phyloP scores from a whole-genome alignment of 2,329 filamentous ascomycete species.

The Pseudogymnoascus sp. region DNA sequence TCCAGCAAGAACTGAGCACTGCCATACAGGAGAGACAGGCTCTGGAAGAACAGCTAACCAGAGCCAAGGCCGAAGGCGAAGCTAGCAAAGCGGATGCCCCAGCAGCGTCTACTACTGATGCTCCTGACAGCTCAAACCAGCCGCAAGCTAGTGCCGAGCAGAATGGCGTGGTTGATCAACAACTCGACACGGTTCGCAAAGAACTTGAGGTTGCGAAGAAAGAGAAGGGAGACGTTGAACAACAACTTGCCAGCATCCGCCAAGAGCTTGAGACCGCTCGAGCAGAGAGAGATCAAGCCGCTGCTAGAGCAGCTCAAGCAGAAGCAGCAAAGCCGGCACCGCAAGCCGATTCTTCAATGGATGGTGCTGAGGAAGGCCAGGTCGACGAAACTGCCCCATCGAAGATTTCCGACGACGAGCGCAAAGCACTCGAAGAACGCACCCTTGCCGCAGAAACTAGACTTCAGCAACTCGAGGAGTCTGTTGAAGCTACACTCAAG shows the following conservation, averaged over 20 bases:
- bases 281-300: slow-evolving; percentile 39
- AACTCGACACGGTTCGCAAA: slow-evolving; percentile 43
- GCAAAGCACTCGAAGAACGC: slow-evolving; percentile 54
- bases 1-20: slow-evolving; percentile 44
- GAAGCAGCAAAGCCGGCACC: slow-evolving; percentile 19
- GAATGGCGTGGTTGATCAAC: slow-evolving; percentile 40
- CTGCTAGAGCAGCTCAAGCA: slow-evolving; percentile 31
- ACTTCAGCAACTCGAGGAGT: slow-evolving; percentile 54
- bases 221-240: slow-evolving; percentile 63
- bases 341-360: slow-evolving; percentile 19
- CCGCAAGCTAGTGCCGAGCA: slow-evolving; percentile 37
- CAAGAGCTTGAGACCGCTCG: slow-evolving; percentile 41
- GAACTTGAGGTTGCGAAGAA: slow-evolving; percentile 59
- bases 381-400: slow-evolving; percentile 36
- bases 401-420: slow-evolving; percentile 49
- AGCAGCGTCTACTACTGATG: background rate
- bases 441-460: slow-evolving; percentile 53
- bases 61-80: slow-evolving; percentile 47
- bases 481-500: slow-evolving; percentile 54
- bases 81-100: slow-evolving; percentile 31
- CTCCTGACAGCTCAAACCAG: slow-evolving; percentile 14
- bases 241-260: slow-evolving; percentile 41
- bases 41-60: slow-evolving; percentile 31
- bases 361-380: slow-evolving; percentile 51
- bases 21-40: slow-evolving; percentile 31